Evolutionary conservation across 2,329 filamentous ascomycete genomes (phyloP), one percentile per base, ranked within the genome.

Genomic region (Apiospora hydei): DNA sequence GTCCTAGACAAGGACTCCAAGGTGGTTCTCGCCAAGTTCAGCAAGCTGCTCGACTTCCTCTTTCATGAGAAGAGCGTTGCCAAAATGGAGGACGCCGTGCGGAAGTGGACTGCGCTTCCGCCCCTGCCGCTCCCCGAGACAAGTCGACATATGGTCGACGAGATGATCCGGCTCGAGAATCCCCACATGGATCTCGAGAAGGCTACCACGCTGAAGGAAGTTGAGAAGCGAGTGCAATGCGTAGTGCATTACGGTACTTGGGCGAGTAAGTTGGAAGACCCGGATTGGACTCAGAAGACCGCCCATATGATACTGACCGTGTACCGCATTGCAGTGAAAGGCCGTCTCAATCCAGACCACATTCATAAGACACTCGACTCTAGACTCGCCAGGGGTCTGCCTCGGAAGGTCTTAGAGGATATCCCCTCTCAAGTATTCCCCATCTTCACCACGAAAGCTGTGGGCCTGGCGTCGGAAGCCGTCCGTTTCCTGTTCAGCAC

Each of bases 171-270:
- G n/a, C 43, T 69, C n/a, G 67, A 57, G 30, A 71, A 71, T 21
- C 68, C 69, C 8, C 71, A 72, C 38, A 61, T 67, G 44, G 72
- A 73, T 53, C 34, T 72, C 5, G 71, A 73, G 30, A 70, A 71
- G 34, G 71, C 71, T 11, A n/a, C 24, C 26, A 69, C 69, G 3
- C 16, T 72, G 8, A 41, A 73, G 38, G 69, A 72, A 66, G 68
- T 73, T 3, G 66, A 72, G 26, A 16, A 71, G 34, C 72, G 66
- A 26, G 49, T 53, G n/a, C 71, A 69, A 49, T 73, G 69, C 26
- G 69, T 72, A 14, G 71, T 70, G 13, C 71, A 71, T 24, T 72
- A 73, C 38, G 72, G 71, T 21, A 69, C 57, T 7, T 71, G 72
- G 72, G 71, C 69, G 4, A 72, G 51, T 34, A 57, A 57, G 51